A percentile compares a stretch with the other conserved stretches of the same genome.
These are phyloP conservation scores for Calonectria pteridis DNA, from an alignment of 2,329 filamentous ascomycete species.

Conservation along the genomic window DNA sequence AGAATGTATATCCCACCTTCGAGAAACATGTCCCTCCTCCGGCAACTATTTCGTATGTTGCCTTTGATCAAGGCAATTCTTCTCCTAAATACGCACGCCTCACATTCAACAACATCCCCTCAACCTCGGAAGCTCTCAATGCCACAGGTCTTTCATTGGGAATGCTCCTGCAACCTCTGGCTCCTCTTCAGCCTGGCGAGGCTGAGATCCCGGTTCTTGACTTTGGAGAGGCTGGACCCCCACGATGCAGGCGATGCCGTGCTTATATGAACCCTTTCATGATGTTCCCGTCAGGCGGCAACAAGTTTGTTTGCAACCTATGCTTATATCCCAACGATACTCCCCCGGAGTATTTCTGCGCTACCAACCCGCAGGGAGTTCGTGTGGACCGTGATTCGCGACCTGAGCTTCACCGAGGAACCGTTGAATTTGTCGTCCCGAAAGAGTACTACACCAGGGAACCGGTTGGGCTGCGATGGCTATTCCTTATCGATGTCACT, in stretches of 20 bases:
- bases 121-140: conserved; percentile 81
- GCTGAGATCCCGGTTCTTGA: conserved; percentile 90
- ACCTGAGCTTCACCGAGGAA: conserved; percentile 90
- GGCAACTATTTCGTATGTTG: conserved; percentile 87
- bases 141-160: conserved; percentile 89
- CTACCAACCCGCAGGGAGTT: conserved; percentile 86
- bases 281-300: conserved; percentile 94
- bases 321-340: conserved; percentile 98
- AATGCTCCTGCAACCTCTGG: conserved; percentile 88
- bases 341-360: conserved; percentile 90
- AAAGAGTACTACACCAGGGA: conserved; percentile 99
- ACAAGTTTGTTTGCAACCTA: conserved; percentile 98
- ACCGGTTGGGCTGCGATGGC: conserved; percentile 86
- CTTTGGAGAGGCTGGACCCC: conserved; percentile 91
- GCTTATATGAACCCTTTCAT: conserved; percentile 99
- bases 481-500: conserved; percentile 94
- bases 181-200: conserved; percentile 85
- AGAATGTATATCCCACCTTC: conserved; percentile 93
- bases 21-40: conserved; percentile 93
- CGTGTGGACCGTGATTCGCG: conserved; percentile 90
- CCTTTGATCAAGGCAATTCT: conserved; percentile 96
- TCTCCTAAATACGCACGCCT: conserved; percentile 94
- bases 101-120: conserved; percentile 93
- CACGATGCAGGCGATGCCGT: conserved; percentile 90
- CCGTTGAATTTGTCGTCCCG: conserved; percentile 95